phyloP scores from a whole-genome alignment of 345 rosid genomes.

The Limnanthes douglasii region DNA sequence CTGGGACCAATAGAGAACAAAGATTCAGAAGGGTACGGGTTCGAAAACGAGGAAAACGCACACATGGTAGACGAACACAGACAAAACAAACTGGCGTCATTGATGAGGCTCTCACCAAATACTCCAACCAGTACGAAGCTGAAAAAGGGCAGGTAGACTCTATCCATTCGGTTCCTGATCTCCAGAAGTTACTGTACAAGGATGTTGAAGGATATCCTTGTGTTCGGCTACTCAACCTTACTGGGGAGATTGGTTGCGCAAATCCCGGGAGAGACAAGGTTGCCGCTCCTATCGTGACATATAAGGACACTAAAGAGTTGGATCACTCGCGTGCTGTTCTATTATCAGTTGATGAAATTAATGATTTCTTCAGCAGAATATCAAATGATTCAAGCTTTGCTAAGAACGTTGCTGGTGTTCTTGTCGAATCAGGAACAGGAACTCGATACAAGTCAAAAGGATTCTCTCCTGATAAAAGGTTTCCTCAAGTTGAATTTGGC shows the following conservation, averaged over 20 bases:
- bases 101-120: too few species aligned
- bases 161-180: conserved; percentile 89
- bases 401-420: conserved; percentile 57
- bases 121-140: too few species aligned
- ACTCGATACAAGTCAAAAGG: conserved; percentile 34
- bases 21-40: too few species aligned
- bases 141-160: conserved; percentile 26
- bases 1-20: too few species aligned
- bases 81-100: too few species aligned
- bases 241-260: conserved; percentile 89
- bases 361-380: conserved; percentile 56
- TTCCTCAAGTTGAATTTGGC: conserved; percentile 74
- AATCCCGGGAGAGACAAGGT: conserved; percentile 81
- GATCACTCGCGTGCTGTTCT: conserved; percentile 37
- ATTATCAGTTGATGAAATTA: conserved; percentile 53
- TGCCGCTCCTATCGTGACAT: conserved; percentile 60
- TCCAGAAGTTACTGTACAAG: conserved; percentile 69
- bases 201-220: conserved; percentile 80
- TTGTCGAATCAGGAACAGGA: conserved; percentile 43
- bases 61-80: too few species aligned
- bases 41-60: too few species aligned
- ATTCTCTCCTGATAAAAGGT: conserved; percentile 76
- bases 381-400: conserved; percentile 53
- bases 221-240: conserved; percentile 71
- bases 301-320: conserved; percentile 27